A percentile compares a stretch with the other conserved stretches of the same genome.
Conservation (phyloP, 495 filamentous ascomycete species). For the Aspergillus mulundensis region DNA sequence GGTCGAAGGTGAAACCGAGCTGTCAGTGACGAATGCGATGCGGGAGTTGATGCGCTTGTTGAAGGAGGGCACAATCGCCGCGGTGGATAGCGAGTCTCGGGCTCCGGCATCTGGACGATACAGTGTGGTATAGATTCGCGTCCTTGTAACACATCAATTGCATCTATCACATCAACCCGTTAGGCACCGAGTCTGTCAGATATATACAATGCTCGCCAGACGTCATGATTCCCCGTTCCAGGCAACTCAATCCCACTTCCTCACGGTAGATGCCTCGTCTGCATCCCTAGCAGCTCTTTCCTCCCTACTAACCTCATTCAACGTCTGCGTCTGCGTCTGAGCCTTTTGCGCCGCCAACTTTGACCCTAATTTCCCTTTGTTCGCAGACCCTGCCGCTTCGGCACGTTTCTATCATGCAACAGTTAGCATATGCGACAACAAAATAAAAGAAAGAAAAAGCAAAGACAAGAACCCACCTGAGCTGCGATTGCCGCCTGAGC, state of each 20-base stretch:
- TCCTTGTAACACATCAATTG: slow-evolving; percentile 16
- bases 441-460: background rate
- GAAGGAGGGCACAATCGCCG: slow-evolving; percentile 88
- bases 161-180: background rate
- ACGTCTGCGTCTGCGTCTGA: slow-evolving; percentile 56
- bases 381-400: slow-evolving; percentile 21
- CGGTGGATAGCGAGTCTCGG: slow-evolving; percentile 76
- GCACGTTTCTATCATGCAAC: slow-evolving; percentile 37
- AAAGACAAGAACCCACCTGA: slow-evolving; percentile 45
- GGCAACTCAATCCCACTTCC: slow-evolving; percentile 47
- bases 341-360: slow-evolving; percentile 64
- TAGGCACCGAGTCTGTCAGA: background rate
- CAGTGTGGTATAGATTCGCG: slow-evolving; percentile 63
- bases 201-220: background rate
- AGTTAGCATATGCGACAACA: background rate
- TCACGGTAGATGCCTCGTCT: slow-evolving; percentile 47
- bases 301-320: slow-evolving; percentile 51
- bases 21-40: slow-evolving; percentile 89
- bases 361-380: slow-evolving; percentile 53
- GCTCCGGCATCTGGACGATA: slow-evolving; percentile 83
- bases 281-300: slow-evolving; percentile 56
- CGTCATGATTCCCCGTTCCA: background rate
- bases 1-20: slow-evolving; percentile 94
- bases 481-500: slow-evolving; percentile 63
- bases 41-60: slow-evolving; percentile 81